Conservation (phyloP, 2,329 filamentous ascomycete genomes). For the Amesomyces nigricolor region DNA sequence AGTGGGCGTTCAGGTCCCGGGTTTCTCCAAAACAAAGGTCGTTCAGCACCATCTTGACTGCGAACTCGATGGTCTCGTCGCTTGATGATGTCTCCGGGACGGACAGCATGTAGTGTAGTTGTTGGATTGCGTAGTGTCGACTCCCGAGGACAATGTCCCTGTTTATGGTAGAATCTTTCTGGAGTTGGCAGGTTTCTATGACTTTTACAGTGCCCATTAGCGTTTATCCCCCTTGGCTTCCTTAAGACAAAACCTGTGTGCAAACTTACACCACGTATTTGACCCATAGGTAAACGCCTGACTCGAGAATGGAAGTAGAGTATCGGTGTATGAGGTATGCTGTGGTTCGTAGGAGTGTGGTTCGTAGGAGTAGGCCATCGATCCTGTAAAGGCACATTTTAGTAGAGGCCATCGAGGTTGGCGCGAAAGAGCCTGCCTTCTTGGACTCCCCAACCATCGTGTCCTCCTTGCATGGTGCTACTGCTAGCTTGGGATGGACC, state of each 20-base stretch:
- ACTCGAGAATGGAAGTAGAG: neutral
- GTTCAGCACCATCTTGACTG: conserved; percentile 13
- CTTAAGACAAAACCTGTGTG: neutral
- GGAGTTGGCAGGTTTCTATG: conserved; percentile 4
- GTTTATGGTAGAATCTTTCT: neutral
- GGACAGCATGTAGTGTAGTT: conserved; percentile 6
- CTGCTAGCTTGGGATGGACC: too few relatives aligned
- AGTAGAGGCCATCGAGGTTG: too few relatives aligned
- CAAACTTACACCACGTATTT: conserved; percentile 1
- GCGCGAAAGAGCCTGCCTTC: too few relatives aligned
- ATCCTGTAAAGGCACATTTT: too few relatives aligned
- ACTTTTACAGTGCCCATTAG: conserved; percentile 4
- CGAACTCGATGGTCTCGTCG: conserved; percentile 12
- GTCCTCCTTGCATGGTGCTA: neutral
- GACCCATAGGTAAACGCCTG: neutral
- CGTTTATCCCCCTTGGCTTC: neutral
- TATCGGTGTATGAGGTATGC: neutral
- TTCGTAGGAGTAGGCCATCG: too few relatives aligned
- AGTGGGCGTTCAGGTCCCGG: conserved; percentile 3
- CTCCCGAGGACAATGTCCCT: neutral
- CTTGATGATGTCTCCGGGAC: neutral
- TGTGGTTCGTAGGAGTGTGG: too few relatives aligned
- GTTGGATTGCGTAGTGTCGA: conserved; percentile 1
- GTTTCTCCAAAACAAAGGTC: conserved; percentile 17
- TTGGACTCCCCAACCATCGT: too few relatives aligned